Percentiles rank a stretch among this genome's conserved stretches.
These are phyloP conservation scores for Begonia loranthoides DNA, from an alignment of 306 rosid species.

Conservation along the genomic window DNA sequence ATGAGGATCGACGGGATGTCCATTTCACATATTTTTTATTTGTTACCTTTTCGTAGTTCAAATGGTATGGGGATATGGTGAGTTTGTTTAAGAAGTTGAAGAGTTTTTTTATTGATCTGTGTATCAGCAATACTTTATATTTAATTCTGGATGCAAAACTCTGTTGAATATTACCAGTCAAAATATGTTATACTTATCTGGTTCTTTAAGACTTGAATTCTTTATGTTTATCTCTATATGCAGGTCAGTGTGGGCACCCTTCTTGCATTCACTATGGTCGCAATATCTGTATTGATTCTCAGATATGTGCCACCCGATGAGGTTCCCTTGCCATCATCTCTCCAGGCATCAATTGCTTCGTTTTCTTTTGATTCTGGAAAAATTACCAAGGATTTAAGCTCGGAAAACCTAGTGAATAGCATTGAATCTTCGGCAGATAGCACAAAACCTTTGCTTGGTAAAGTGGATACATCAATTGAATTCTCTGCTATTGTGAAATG, in stretches of 20 bases:
- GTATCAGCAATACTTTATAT: too few relatives aligned
- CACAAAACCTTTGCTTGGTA: conserved; percentile 21
- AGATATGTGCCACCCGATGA: conserved; percentile 85
- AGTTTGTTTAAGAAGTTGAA: too few relatives aligned
- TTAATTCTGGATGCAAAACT: too few relatives aligned
- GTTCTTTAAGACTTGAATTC: neutral
- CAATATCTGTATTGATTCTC: conserved; percentile 64
- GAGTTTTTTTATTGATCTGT: too few relatives aligned
- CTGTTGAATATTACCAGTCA: too few relatives aligned
- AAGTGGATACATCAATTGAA: conserved; percentile 29
- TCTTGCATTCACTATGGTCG: conserved; percentile 71
- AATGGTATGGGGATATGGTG: too few relatives aligned
- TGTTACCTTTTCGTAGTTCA: too few relatives aligned
- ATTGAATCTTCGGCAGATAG: conserved; percentile 18
- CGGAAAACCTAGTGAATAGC: conserved; percentile 16
- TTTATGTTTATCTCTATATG: conserved; percentile 8
- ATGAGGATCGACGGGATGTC: too few relatives aligned
- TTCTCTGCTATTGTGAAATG: conserved; percentile 31
- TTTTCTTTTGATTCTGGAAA: conserved; percentile 9
- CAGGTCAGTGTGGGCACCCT: conserved; percentile 96
- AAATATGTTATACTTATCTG: too few relatives aligned
- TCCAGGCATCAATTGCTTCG: conserved; percentile 38
- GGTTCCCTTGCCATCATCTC: conserved; percentile 54
- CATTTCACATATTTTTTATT: too few relatives aligned
- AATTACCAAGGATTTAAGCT: conserved; percentile 16